Conservation (phyloP, 306 rosid species). For the Potentilla sterilis region DNA sequence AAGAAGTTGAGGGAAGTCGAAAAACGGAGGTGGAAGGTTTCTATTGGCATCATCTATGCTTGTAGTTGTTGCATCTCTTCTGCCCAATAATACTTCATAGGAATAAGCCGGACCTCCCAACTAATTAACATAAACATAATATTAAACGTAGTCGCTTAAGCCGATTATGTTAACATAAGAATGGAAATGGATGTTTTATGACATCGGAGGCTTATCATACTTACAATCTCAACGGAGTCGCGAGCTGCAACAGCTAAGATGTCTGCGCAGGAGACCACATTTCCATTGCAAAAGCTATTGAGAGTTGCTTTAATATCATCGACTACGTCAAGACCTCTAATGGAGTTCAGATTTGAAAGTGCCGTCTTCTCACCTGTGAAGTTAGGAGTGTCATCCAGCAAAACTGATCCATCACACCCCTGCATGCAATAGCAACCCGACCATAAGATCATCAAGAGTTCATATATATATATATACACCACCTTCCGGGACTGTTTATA, state of each 20-base stretch:
- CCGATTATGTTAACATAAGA: too few species aligned
- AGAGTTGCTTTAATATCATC: constrained; percentile 29
- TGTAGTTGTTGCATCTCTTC: constrained; percentile 42
- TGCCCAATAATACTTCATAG: constrained; percentile 29
- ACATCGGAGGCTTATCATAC: neutral
- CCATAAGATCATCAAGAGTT: neutral
- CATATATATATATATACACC: too few species aligned
- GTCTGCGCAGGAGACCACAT: constrained; percentile 39
- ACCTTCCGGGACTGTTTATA: too few species aligned
- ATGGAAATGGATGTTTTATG: neutral
- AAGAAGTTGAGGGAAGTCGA: constrained; percentile 32
- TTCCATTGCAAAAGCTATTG: constrained; percentile 18
- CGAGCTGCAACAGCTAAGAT: constrained; percentile 45
- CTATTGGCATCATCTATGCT: constrained; percentile 20
- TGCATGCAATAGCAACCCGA: constrained; percentile 21
- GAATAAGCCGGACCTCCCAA: constrained; percentile 23
- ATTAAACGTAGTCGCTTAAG: too few species aligned
- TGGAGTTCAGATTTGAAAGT: constrained; percentile 29
- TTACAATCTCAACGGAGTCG: constrained; percentile 34
- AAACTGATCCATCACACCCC: constrained; percentile 74
- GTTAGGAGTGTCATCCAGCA: constrained; percentile 43
- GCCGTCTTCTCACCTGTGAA: constrained; percentile 64
- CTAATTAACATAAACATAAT: constrained; percentile 10
- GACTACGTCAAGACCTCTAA: constrained; percentile 31
- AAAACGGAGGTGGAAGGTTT: constrained; percentile 31